Conservation (phyloP, 768 basidiomycete genomes). For the Termitomyces titanicus region DNA sequence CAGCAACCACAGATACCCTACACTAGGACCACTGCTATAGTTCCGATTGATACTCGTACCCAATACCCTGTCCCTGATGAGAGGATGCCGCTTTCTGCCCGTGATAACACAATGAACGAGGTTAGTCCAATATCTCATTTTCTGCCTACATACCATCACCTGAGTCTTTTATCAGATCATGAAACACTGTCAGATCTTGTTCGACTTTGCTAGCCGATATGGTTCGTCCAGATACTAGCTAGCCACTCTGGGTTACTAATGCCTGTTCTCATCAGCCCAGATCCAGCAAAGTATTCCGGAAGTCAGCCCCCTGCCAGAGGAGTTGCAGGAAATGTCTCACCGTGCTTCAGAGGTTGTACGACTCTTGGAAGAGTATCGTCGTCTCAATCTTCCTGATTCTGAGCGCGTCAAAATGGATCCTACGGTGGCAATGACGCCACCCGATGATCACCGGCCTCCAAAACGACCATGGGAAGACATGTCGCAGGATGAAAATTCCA, state of each 20-base stretch:
- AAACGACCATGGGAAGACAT: conserved; percentile 82
- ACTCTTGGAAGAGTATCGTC: conserved; percentile 59
- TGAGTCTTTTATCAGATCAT: conserved; percentile 42
- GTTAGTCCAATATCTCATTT: conserved; percentile 22
- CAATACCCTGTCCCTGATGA: conserved; percentile 33
- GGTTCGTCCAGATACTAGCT: conserved; percentile 36
- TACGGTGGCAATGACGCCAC: conserved; percentile 27
- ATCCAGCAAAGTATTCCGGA: conserved; percentile 44
- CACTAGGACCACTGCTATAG: conserved; percentile 36
- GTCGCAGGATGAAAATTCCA: conserved; percentile 40
- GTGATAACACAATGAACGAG: conserved; percentile 40
- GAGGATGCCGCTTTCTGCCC: conserved; percentile 27
- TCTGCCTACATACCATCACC: background rate
- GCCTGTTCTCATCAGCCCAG: conserved; percentile 28
- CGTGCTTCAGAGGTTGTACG: conserved; percentile 64
- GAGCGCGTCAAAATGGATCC: conserved; percentile 30
- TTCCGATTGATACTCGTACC: conserved; percentile 40
- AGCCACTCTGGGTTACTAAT: conserved; percentile 2
- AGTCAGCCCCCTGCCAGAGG: conserved; percentile 47
- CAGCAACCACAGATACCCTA: conserved; percentile 27
- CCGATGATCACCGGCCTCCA: conserved; percentile 57
- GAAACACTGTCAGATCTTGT: conserved; percentile 57
- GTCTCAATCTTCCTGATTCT: conserved; percentile 35
- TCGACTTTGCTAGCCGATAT: conserved; percentile 64
- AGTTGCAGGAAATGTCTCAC: conserved; percentile 68